These are phyloP conservation scores for Petrea volubilis DNA, from an alignment of 257 asterid species.

Conservation along the genomic window DNA sequence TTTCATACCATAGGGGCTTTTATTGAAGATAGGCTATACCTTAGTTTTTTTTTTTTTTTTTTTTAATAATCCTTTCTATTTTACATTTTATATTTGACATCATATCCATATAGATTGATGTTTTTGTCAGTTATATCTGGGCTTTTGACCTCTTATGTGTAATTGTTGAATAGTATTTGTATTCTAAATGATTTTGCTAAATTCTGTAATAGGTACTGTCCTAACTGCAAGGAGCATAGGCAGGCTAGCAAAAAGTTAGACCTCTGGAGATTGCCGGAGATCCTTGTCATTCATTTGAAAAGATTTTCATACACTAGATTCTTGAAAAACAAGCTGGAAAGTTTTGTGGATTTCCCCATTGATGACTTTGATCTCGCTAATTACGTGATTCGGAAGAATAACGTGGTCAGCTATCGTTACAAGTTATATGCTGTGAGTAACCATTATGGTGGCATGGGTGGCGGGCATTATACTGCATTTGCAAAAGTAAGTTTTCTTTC, in stretches of 20 bases:
- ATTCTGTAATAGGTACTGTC: conserved; percentile 59
- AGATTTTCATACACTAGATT: conserved; percentile 61
- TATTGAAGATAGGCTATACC: too few species aligned
- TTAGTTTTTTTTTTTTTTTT: too few species aligned
- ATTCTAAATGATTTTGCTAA: conserved; percentile 13
- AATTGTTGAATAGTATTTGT: neutral
- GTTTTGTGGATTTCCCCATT: conserved; percentile 68
- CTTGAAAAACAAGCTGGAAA: conserved; percentile 64
- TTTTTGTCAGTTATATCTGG: neutral
- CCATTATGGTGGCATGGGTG: conserved; percentile 66
- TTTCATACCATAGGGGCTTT: too few species aligned
- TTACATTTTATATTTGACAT: neutral
- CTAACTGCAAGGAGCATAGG: conserved; percentile 64
- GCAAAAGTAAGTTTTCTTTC: conserved; percentile 52
- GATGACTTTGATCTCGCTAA: conserved; percentile 62
- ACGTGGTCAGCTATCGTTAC: conserved; percentile 41
- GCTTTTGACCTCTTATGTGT: neutral
- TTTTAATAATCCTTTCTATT: too few species aligned
- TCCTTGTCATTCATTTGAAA: conserved; percentile 69
- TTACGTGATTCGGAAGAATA: conserved; percentile 39
- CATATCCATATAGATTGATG: neutral
- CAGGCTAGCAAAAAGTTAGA: conserved; percentile 76
- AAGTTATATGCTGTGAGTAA: conserved; percentile 70
- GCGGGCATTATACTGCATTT: conserved; percentile 82
- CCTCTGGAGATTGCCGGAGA: conserved; percentile 84